Percentiles rank a stretch among this genome's conserved stretches.
These are phyloP conservation scores for Metschnikowia matae DNA, from an alignment of 805 yeast species.

Conservation along the genomic window DNA sequence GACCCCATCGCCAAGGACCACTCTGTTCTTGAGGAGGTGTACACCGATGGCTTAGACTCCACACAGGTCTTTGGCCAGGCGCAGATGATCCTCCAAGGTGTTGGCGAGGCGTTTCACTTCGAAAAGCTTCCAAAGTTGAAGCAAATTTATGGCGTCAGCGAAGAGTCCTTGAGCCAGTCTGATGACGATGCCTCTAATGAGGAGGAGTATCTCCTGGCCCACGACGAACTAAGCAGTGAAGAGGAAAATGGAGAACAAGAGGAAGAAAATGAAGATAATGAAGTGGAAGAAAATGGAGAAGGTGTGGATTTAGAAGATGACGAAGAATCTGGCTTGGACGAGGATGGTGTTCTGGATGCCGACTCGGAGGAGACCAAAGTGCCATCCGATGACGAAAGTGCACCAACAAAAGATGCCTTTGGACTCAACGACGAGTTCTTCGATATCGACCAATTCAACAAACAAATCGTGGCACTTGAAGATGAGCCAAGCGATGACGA, in stretches of 20 bases:
- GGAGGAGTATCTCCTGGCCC: slow-evolving; percentile 15
- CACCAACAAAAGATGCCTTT: slow-evolving; percentile 42
- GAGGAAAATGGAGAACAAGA: slow-evolving; percentile 21
- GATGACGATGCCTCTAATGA: background rate
- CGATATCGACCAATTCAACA: slow-evolving; percentile 78
- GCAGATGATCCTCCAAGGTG: slow-evolving; percentile 76
- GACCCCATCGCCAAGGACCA: slow-evolving; percentile 54
- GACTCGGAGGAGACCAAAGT: slow-evolving; percentile 15
- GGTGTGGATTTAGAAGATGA: background rate
- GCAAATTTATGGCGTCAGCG: slow-evolving; percentile 23
- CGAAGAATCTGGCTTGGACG: slow-evolving; percentile 12
- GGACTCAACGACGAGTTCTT: slow-evolving; percentile 84
- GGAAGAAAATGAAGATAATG: slow-evolving; percentile 24
- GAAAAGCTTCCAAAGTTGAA: slow-evolving; percentile 52
- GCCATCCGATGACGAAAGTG: slow-evolving; percentile 9
- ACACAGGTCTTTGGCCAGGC: slow-evolving; percentile 93
- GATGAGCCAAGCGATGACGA: slow-evolving; percentile 31
- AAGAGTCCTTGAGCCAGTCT: slow-evolving; percentile 1
- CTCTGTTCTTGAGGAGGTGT: slow-evolving; percentile 75
- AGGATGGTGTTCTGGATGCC: slow-evolving; percentile 15
- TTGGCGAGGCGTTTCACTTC: slow-evolving; percentile 58
- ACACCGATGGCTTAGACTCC: slow-evolving; percentile 82
- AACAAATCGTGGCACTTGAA: slow-evolving; percentile 65
- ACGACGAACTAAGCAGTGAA: slow-evolving; percentile 12
- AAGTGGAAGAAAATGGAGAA: slow-evolving; percentile 14